Evolutionary conservation across 129 eudicot genomes (phyloP).

Genomic region (Flaveria trinervia): DNA sequence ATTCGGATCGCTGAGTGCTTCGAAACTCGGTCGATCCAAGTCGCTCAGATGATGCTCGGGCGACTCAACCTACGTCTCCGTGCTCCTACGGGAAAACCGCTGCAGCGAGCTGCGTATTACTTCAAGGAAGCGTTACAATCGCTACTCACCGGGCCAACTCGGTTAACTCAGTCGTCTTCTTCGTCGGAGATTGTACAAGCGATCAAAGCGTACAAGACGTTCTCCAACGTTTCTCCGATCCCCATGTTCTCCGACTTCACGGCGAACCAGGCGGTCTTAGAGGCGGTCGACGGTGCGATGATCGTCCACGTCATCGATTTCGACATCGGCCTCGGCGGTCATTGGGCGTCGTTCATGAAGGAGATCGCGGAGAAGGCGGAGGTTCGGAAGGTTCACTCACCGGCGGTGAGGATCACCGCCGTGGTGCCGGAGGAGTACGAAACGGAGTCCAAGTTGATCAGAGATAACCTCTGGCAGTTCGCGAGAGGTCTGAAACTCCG

Average conservation of each 20-base stretch:
- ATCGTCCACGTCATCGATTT: conserved; percentile 83
- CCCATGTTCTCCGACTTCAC: conserved; percentile 95
- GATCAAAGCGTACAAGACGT: conserved; percentile 70
- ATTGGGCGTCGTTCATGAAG: conserved; percentile 91
- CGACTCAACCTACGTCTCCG: conserved; percentile 85
- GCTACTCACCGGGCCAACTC: conserved; percentile 62
- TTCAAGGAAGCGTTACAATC: conserved; percentile 92
- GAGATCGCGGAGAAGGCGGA: conserved; percentile 80
- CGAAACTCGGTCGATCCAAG: conserved; percentile 79
- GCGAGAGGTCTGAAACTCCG: conserved; percentile 72
- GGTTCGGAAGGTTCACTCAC: conserved; percentile 39
- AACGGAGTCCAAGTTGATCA: conserved; percentile 59
- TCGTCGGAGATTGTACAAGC: conserved; percentile 65
- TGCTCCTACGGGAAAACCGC: conserved; percentile 65
- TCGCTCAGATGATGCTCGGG: conserved; percentile 64
- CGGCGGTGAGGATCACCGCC: conserved; percentile 71
- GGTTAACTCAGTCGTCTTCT: conserved; percentile 42
- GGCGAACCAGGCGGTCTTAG: conserved; percentile 89
- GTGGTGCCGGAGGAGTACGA: conserved; percentile 75
- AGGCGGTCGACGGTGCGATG: conserved; percentile 75
- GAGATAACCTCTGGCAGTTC: conserved; percentile 76
- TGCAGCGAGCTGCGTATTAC: conserved; percentile 88
- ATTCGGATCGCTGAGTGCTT: conserved; percentile 81
- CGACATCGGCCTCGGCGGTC: conserved; percentile 86
- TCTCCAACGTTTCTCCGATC: conserved; percentile 79